Evolutionary conservation across 176 grass and related monocot species (phyloP).

Genomic region (Zoysia japonica): DNA sequence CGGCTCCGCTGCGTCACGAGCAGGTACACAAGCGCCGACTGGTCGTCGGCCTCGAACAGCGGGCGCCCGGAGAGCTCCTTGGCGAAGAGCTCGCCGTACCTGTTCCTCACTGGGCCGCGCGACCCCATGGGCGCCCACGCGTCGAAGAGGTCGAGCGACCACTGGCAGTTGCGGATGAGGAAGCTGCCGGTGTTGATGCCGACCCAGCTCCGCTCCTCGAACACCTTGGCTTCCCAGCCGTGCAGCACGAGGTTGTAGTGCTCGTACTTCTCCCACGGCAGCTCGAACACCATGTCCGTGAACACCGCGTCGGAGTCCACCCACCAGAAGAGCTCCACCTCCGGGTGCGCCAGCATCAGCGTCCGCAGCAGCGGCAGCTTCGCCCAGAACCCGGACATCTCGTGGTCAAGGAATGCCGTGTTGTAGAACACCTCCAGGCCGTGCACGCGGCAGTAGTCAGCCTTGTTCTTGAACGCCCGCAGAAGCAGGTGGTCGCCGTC

Average conservation of each 20-base stretch:
- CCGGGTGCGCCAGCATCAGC: slow-evolving; percentile 84
- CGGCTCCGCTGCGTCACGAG: slow-evolving; percentile 60
- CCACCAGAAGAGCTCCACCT: slow-evolving; percentile 94
- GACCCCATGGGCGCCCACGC: slow-evolving; percentile 79
- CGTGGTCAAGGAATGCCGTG: slow-evolving; percentile 78
- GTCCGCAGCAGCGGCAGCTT: slow-evolving; percentile 91
- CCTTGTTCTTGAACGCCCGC: slow-evolving; percentile 87
- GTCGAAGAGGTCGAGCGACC: slow-evolving; percentile 84
- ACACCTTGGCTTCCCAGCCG: slow-evolving; percentile 73
- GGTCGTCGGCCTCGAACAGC: slow-evolving; percentile 89
- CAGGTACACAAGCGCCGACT: slow-evolving; percentile 86
- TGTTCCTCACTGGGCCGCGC: slow-evolving; percentile 63
- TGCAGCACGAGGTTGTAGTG: slow-evolving; percentile 80
- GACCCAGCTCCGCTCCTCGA: slow-evolving; percentile 77
- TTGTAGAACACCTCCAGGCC: slow-evolving; percentile 89
- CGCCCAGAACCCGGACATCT: slow-evolving; percentile 87
- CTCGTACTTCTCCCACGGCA: slow-evolving; percentile 64
- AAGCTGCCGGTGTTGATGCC: slow-evolving; percentile 86
- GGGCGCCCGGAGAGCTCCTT: slow-evolving; percentile 63
- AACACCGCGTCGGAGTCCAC: slow-evolving; percentile 90
- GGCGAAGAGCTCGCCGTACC: slow-evolving; percentile 60
- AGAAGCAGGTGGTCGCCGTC: slow-evolving; percentile 81
- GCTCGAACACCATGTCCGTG: slow-evolving; percentile 88
- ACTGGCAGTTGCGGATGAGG: slow-evolving; percentile 92
- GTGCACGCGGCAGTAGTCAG: slow-evolving; percentile 88